Percentiles rank a stretch among this genome's conserved stretches.
Evolutionary conservation across 2,329 filamentous ascomycete species (phyloP).

Genomic region (Aspergillus costaricaensis): DNA sequence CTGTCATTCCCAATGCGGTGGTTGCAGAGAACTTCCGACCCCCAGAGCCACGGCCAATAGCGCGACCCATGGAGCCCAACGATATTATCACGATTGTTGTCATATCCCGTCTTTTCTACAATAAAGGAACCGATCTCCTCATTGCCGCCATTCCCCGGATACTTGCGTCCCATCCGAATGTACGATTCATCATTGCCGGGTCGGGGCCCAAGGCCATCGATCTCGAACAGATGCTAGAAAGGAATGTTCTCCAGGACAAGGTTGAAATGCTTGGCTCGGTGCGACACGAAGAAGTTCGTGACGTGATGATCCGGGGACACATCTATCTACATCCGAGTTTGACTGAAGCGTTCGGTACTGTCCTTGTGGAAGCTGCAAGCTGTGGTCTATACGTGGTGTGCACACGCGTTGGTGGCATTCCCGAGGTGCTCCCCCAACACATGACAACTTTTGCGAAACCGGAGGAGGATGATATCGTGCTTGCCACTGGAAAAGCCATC

Average conservation of each 20-base stretch:
- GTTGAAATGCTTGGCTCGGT: conserved; percentile 91
- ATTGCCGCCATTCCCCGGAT: conserved; percentile 94
- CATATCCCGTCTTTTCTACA: conserved; percentile 96
- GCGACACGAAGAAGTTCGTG: conserved; percentile 91
- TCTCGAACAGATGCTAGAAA: conserved; percentile 96
- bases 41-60: conserved; percentile 55
- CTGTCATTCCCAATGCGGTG: conserved; percentile 95
- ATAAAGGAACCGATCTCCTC: conserved; percentile 96
- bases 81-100: conserved; percentile 96
- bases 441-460: conserved; percentile 98
- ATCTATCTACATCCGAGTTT: conserved; percentile 95
- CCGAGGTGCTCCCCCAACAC: conserved; percentile 89
- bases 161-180: conserved; percentile 83
- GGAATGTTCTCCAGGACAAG: conserved; percentile 88
- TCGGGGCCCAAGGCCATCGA: conserved; percentile 97
- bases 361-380: conserved; percentile 94
- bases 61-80: conserved; percentile 72
- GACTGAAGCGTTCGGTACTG: conserved; percentile 95
- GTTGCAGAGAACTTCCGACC: conserved; percentile 95
- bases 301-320: conserved; percentile 95
- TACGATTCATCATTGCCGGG: conserved; percentile 94
- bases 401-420: conserved; percentile 93
- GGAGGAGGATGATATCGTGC: conserved; percentile 91
- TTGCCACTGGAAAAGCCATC: conserved; percentile 86
- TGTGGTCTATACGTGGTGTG: conserved; percentile 96